phyloP scores from a whole-genome alignment of 1,139 yeast species.

The Trichomonascaceae sp. region DNA sequence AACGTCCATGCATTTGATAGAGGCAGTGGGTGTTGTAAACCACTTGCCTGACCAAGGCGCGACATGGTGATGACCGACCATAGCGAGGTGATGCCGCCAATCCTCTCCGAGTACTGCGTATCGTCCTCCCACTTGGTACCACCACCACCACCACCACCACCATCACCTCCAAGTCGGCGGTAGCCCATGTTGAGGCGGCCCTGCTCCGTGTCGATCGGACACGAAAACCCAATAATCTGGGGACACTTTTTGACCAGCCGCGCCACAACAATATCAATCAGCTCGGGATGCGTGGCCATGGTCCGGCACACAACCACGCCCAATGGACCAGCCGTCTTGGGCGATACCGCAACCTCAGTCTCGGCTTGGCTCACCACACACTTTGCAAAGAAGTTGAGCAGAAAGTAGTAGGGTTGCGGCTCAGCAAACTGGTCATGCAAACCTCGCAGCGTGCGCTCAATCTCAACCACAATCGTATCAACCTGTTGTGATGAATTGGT shows the following conservation, averaged over 20 bases:
- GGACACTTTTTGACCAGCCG: conserved; percentile 90
- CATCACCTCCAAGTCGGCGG: conserved; percentile 41
- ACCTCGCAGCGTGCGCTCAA: conserved; percentile 31
- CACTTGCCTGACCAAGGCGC: conserved; percentile 5
- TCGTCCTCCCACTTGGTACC: conserved; percentile 64
- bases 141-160: too few relatives aligned
- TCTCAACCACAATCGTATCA: conserved; percentile 33
- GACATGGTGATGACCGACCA: conserved; percentile 56
- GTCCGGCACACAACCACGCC: conserved; percentile 51
- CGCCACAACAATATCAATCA: conserved; percentile 57
- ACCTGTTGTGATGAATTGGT: conserved; percentile 60
- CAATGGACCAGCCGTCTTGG: conserved; percentile 68
- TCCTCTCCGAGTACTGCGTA: conserved; percentile 64
- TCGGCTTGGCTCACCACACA: conserved; percentile 86
- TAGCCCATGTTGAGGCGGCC: conserved; percentile 85
- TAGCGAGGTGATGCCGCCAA: conserved; percentile 72
- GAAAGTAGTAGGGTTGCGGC: conserved; percentile 39
- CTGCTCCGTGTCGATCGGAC: conserved; percentile 64
- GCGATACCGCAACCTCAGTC: conserved; percentile 73
- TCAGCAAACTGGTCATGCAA: conserved; percentile 28
- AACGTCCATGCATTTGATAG: conserved; percentile 50
- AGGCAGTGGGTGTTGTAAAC: conserved; percentile 38
- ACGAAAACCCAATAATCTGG: conserved; percentile 64
- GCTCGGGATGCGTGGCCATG: conserved; percentile 46
- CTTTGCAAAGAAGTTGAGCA: conserved; percentile 70